phyloP scores from a whole-genome alignment of 139 green algal species.

The Chlorella sp. region DNA sequence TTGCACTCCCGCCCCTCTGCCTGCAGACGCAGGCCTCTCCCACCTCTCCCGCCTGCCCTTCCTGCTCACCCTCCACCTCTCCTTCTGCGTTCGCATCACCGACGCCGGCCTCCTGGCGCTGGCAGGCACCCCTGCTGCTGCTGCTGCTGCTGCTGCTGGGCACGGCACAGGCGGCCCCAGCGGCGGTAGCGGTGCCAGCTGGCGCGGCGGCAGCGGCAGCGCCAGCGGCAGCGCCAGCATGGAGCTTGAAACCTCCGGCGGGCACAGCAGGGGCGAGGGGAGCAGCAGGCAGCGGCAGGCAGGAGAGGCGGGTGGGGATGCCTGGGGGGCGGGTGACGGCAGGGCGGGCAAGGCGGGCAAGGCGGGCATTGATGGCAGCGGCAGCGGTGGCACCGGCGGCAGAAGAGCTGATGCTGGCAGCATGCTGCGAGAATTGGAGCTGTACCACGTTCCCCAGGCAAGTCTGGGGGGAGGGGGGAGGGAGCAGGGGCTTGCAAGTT shows the following conservation, averaged over 20 bases:
- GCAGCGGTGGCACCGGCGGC: background rate
- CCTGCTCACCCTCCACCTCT: slow-evolving; percentile 10
- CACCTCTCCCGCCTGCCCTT: background rate
- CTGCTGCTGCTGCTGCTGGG: background rate
- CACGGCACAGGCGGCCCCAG: background rate
- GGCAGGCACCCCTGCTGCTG: background rate
- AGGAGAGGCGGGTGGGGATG: background rate
- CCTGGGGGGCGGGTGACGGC: no score
- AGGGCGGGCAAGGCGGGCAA: background rate
- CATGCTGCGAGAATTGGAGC: slow-evolving; percentile 20
- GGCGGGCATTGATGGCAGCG: background rate
- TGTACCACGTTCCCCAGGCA: slow-evolving; percentile 31
- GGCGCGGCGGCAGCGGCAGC: background rate
- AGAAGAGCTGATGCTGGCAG: background rate
- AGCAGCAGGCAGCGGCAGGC: background rate
- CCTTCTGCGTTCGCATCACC: slow-evolving; percentile 24
- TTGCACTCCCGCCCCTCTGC: background rate
- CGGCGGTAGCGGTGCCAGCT: background rate
- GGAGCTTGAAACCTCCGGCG: background rate
- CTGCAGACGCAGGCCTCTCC: slow-evolving; percentile 16
- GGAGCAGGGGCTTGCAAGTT: no score
- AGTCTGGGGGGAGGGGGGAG: background rate
- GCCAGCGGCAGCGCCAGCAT: background rate
- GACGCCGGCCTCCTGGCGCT: slow-evolving; percentile 9
- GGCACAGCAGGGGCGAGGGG: background rate